Conservation (phyloP, 2,329 filamentous ascomycete species). For the Fusarium oxysporum region DNA sequence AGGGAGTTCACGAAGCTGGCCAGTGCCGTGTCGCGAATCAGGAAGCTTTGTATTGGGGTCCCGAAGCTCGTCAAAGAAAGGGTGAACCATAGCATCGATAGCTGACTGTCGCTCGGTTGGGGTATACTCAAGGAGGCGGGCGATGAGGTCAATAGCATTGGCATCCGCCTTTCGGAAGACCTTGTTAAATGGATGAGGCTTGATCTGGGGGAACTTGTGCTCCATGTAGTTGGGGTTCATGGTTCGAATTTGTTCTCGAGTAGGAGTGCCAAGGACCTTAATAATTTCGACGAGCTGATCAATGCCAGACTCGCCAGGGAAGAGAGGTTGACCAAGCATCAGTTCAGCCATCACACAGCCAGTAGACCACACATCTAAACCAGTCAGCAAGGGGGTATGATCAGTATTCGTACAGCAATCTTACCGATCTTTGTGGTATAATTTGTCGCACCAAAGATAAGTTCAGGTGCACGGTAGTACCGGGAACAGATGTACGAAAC, state of each 20-base stretch:
- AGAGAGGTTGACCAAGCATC: conserved; percentile 97
- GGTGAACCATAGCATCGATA: conserved; percentile 96
- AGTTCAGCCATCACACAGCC: conserved; percentile 99
- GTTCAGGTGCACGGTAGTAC: conserved; percentile 96
- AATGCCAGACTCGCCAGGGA: conserved; percentile 98
- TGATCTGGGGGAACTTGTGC: conserved; percentile 99
- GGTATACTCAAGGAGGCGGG: conserved; percentile 93
- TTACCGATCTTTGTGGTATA: conserved; percentile 99
- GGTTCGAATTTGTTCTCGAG: conserved; percentile 96
- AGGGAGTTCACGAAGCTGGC: conserved; percentile 83
- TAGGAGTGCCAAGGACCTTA: conserved; percentile 97
- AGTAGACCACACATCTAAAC: conserved; percentile 99
- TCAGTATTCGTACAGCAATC: conserved; percentile 48
- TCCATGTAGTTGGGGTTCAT: conserved; percentile 99
- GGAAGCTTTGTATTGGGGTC: conserved; percentile 92
- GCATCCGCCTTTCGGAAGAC: conserved; percentile 97
- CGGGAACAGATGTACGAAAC: conserved; percentile 99
- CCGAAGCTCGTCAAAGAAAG: conserved; percentile 97
- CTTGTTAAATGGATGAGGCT: conserved; percentile 99
- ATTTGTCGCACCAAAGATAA: conserved; percentile 99
- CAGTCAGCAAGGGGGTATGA: conserved; percentile 13
- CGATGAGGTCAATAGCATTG: conserved; percentile 95
- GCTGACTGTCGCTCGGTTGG: conserved; percentile 94
- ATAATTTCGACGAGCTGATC: conserved; percentile 99
- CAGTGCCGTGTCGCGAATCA: conserved; percentile 90